Evolutionary conservation across 371 early-diverging fungal species (phyloP), one percentile per base, ranked within the genome.

Genomic region (Mucor irregularis): DNA sequence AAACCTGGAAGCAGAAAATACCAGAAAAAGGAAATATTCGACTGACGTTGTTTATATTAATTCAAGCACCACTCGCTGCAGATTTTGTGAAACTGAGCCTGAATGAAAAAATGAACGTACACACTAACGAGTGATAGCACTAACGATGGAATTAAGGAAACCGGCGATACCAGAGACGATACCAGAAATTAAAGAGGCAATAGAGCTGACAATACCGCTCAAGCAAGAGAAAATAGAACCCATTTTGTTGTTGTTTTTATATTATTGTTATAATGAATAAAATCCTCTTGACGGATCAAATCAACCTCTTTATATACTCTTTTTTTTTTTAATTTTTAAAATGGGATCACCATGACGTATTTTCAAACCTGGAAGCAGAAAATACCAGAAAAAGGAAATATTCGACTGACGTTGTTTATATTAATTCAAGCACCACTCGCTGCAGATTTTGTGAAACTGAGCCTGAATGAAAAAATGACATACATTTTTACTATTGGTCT

Each of bases 181-280:
- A 17, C 58, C 61, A 43, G 71, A 64, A 22, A 71, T 37, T 16
- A 67, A 37, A 14, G 68, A 64, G 28, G 71, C 71, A 43, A 71
- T 56, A 13, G 71, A 67, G 31, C 47, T 40, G 11, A 61, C 64
- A 17, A 71, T 58, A 17, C 64, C 62, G 33, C 61, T 56, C 45
- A 71, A 49, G 28, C 64, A 64, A 34, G 71, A 71, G 22, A 67
- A 59, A 28, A 71, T 62, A 45, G 71, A 67, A 22, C 71, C 71
- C 71, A 71, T 71, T 40, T 53, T 62, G 14, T 39, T 37, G 25
- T 52, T 38, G 25, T 39, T 7, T 31, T 43, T 43, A 24, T 38
- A n/a, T n/a, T n/a, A n/a, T 44, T 34, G 13, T 51, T 51, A 31
- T 48, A 40, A 45, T 45, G 14, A 44, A 22, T 14, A 29, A 11